Base-by-base conservation (phyloP, 2,329 filamentous ascomycete species). In the Aureobasidium sp. region DNA sequence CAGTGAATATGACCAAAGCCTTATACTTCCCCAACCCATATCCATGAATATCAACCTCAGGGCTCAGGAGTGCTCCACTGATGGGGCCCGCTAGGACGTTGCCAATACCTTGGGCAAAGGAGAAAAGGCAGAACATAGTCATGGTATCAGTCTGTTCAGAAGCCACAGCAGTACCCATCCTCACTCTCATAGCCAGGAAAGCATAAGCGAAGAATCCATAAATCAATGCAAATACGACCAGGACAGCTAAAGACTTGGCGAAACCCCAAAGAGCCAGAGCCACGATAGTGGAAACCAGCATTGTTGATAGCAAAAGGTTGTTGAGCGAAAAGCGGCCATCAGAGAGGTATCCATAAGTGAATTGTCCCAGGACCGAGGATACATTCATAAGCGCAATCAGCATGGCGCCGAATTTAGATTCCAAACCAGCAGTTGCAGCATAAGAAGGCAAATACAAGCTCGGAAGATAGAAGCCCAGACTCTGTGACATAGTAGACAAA, bases 201-300 rank as follows among this genome's bases (percentile, higher is more conserved):
- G 75, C 75, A 0, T 75, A 75, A 0, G 73, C 77, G 44, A 78
- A 79, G 44, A 79, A 69, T 3, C 78, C 78, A 61, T 79, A 80
- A 0, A 75, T 63, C 5, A 79, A 57, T 1, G 71, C 69, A 57
- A 79, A 81, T 1, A 76, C 65, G 29, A 71, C 68, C 9, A 83
- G 67, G 0, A 70, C 62, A 0, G 68, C 65, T 64, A 74, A 11
- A 59, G 70, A 72, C 2, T 71, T 70, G 0, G 78, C 73, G 16
- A 80, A 67, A 0, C 79, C 80, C 79, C 80, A 82, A 30, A 77
- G 61, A 0, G 78, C 66, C 60, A 80, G 79, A 0, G 77, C 69
- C 0, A 76, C 74, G 1, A 77, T 9, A 0, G 75, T 76, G 77
- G 39, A 79, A 68, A 1, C 76, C 64, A 0, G 73, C 76, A 3